A percentile compares a stretch with the other conserved stretches of the same genome.
These are phyloP conservation scores for Pseudopithomyces chartarum DNA, from an alignment of 2,329 filamentous ascomycete species.

Conservation along the genomic window DNA sequence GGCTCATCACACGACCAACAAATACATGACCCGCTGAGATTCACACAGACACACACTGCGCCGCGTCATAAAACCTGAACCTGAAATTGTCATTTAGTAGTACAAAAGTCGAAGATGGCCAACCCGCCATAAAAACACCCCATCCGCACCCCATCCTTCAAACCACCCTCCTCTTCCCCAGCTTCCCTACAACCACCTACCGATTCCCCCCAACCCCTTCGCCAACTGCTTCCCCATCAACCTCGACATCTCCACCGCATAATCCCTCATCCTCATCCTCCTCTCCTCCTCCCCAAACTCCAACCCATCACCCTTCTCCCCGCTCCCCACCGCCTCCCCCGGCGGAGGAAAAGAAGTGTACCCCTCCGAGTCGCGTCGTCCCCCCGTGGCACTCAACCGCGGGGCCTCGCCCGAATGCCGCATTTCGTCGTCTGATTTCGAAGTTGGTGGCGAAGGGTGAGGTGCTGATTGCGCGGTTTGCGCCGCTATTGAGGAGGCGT, in stretches of 20 bases:
- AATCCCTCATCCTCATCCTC: constrained; percentile 29
- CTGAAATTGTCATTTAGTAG: no score
- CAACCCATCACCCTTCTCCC: no score
- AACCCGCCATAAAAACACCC: no score
- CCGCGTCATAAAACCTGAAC: no score
- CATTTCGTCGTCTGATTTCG: background rate
- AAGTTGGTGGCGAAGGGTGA: background rate
- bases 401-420: constrained; percentile 7
- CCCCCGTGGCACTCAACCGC: background rate
- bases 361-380: background rate
- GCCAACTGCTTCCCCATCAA: constrained; percentile 34
- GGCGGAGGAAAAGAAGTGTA: background rate
- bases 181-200: no score
- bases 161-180: no score
- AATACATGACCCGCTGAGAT: no score
- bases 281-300: constrained; percentile 21
- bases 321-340: no score
- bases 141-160: no score
- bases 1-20: no score
- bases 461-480: background rate
- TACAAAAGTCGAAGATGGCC: no score
- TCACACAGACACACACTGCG: no score
- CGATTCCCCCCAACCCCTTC: constrained; percentile 14
- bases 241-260: constrained; percentile 32
- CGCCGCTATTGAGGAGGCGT: background rate